Percentiles rank a stretch among this genome's conserved stretches.
Conservation (phyloP, 805 yeast species). For the Sungouiella thailandica region DNA sequence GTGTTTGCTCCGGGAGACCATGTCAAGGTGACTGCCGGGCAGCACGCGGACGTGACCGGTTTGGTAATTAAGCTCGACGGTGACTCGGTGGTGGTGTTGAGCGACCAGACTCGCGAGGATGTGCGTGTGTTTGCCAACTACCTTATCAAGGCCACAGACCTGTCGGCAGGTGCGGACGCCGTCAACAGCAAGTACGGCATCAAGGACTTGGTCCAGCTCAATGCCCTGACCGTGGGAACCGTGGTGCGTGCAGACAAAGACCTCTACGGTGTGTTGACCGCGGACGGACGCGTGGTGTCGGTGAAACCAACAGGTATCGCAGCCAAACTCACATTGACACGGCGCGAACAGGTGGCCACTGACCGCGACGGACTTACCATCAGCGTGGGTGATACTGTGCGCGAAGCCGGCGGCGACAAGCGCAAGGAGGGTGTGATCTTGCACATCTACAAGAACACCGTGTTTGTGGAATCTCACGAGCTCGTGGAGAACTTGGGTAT, state of each 20-base stretch:
- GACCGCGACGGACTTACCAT: conserved; percentile 83
- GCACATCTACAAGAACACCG: conserved; percentile 74
- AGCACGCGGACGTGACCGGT: conserved; percentile 91
- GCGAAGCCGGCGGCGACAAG: conserved; percentile 69
- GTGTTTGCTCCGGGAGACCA: conserved; percentile 90
- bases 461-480: conserved; percentile 78
- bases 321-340: conserved; percentile 59
- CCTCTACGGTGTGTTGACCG: conserved; percentile 70
- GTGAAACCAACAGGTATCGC: conserved; percentile 81
- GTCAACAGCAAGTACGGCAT: conserved; percentile 76
- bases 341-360: conserved; percentile 75
- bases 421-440: conserved; percentile 83
- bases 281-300: conserved; percentile 71
- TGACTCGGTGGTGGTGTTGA: conserved; percentile 83
- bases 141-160: conserved; percentile 86
- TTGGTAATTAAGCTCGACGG: conserved; percentile 77
- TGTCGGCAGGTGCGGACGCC: conserved; percentile 51
- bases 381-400: conserved; percentile 88
- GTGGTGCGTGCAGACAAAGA: conserved; percentile 88
- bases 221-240: conserved; percentile 83
- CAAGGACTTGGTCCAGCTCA: conserved; percentile 85
- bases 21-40: conserved; percentile 87
- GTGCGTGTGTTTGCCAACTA: conserved; percentile 91
- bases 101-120: conserved; percentile 85
- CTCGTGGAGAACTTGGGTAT: conserved; percentile 86